phyloP scores from a whole-genome alignment of 495 filamentous ascomycete species.

The Aspergillus biplanus region DNA sequence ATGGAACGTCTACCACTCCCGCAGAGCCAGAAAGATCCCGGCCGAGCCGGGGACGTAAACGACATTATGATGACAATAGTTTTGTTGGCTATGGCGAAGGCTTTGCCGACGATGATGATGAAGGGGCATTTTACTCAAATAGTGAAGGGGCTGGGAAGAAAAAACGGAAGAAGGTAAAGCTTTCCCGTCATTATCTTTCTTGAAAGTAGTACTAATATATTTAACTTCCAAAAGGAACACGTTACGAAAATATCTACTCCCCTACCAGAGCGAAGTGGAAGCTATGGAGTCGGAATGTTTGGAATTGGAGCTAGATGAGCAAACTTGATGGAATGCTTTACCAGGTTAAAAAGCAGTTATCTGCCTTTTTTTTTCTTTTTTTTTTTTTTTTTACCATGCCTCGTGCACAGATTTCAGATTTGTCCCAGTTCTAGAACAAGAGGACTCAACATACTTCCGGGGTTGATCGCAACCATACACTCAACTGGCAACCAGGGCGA shows the following conservation, averaged over 20 bases:
- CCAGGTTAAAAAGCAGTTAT: slow-evolving; percentile 24
- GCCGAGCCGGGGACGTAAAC: slow-evolving; percentile 66
- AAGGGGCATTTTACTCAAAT: slow-evolving; percentile 51
- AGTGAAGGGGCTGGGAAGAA: slow-evolving; percentile 50
- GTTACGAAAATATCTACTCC: slow-evolving; percentile 49
- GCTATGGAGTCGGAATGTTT: slow-evolving; percentile 53
- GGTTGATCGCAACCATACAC: slow-evolving; percentile 18
- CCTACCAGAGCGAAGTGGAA: slow-evolving; percentile 48
- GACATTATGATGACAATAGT: slow-evolving; percentile 68
- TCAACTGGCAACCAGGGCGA: slow-evolving; percentile 19
- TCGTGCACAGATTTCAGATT: slow-evolving; percentile 22
- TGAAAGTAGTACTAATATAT: slow-evolving; percentile 18
- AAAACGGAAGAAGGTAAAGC: slow-evolving; percentile 57
- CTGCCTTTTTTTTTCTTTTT: slow-evolving; percentile 23
- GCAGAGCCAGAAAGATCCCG: slow-evolving; percentile 47
- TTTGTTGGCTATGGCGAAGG: slow-evolving; percentile 73
- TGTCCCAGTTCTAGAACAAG: slow-evolving; percentile 25
- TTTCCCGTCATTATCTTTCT: slow-evolving; percentile 1
- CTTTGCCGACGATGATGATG: slow-evolving; percentile 62
- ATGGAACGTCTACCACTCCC: slow-evolving; percentile 32
- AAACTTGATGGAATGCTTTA: slow-evolving; percentile 18
- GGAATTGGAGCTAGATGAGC: slow-evolving; percentile 51
- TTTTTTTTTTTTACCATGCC: slow-evolving; percentile 19
- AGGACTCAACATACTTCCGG: not conserved
- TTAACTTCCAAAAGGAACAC: slow-evolving; percentile 40